Evolutionary conservation across 768 basidiomycete species (phyloP), one percentile per base, ranked within the genome.

Genomic region (Podaxis sp.): DNA sequence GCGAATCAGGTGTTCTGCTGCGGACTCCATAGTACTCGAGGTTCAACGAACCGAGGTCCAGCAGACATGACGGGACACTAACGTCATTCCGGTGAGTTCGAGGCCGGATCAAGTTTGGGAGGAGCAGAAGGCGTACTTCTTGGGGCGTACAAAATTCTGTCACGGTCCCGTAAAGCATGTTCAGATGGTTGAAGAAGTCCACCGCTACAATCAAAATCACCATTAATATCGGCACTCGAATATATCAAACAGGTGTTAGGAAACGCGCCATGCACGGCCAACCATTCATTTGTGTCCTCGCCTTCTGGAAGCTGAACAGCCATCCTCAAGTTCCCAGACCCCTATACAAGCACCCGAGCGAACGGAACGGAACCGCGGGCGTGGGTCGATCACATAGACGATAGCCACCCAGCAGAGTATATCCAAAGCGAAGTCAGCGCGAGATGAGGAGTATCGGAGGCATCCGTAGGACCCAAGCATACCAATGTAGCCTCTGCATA

Each of bases 181-280:
- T 99, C 66, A 99, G 77, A 72, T 99, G 97, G 72, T 98, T 99
- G 83, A 98, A 99, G 78, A 99, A 99, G 75, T 99, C 97, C 64
- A 98, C 96, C 33, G 94, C 97, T 99, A 57, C 8, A 53, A 17
- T 24, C 43, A 33, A 22, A 24, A 33, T 19, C 19, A 59, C 17
- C 9, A 22, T 57, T 25, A 17, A 46, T 53, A 17, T 25, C 4
- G 53, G 46, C 12, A 41, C 17, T 5, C 22, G 38, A 40, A 43
- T 19, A 13, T 41, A 22, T 55, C 29, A 9, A 46, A 46, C 19
- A 46, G n/a, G 43, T 19, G 43, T 9, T 47, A 41, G 27, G 38
- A 33, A 15, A 70, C 86, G 62, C 66, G 97, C 97, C 93, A 72
- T 99, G 96, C 7, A 99, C 96, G 12, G 97, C 97, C n/a, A 99